Evolutionary conservation across 306 rosid genomes (phyloP).

Genomic region (Crataegus laevigata): DNA sequence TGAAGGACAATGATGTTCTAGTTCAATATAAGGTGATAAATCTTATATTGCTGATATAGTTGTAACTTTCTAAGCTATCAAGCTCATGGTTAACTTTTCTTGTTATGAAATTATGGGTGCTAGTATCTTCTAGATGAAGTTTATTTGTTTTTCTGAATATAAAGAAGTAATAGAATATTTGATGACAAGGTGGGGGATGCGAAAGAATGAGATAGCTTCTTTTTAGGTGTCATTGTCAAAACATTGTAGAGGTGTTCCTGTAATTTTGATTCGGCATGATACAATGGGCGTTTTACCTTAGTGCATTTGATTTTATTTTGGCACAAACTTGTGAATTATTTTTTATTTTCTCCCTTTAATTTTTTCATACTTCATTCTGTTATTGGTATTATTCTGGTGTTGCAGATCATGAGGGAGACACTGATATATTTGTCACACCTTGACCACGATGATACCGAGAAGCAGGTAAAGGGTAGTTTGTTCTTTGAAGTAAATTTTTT

Average conservation of each 20-base stretch:
- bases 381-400: slow-evolving; percentile 11
- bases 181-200: background rate
- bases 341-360: background rate
- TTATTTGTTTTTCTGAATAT: background rate
- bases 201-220: background rate
- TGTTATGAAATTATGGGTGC: background rate
- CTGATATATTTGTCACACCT: slow-evolving; percentile 92
- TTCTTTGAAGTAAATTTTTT: background rate
- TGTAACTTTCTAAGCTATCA: background rate
- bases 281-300: background rate
- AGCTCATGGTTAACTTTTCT: background rate
- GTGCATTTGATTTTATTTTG: background rate
- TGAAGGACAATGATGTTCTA: slow-evolving; percentile 99
- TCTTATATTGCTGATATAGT: background rate
- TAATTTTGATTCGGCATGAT: background rate
- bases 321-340: background rate
- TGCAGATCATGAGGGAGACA: slow-evolving; percentile 99
- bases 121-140: background rate
- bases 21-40: slow-evolving; percentile 85
- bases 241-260: background rate
- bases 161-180: background rate
- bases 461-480: slow-evolving; percentile 48
- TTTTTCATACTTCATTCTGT: background rate
- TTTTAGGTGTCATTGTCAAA: background rate
- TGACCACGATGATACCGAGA: slow-evolving; percentile 97